phyloP scores from a whole-genome alignment of 2,329 filamentous ascomycete genomes.

The Neonectria punicea region DNA sequence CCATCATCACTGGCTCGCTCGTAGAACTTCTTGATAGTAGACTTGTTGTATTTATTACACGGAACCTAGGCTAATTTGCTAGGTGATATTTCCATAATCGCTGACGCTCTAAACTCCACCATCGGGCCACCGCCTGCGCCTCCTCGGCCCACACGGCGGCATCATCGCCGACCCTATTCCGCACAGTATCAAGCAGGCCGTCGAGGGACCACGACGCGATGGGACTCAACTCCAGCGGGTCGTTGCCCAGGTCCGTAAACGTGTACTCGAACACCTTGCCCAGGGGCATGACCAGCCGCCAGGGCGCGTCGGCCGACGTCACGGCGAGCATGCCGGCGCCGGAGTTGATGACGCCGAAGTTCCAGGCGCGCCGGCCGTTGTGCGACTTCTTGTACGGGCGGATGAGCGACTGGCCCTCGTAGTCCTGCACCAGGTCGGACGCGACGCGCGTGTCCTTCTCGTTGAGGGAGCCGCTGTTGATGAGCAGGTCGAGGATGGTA shows the following conservation, averaged over 20 bases:
- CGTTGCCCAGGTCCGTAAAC: conserved; percentile 44
- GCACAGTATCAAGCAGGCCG: conserved; percentile 34
- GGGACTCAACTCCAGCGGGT: conserved; percentile 44
- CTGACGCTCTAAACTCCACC: conserved; percentile 40
- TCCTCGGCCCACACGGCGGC: conserved; percentile 45
- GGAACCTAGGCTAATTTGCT: not conserved
- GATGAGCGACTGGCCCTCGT: conserved; percentile 50
- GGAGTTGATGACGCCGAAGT: conserved; percentile 50
- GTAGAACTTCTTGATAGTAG: not conserved
- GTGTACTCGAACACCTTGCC: conserved; percentile 47
- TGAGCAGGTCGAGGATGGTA: conserved; percentile 48
- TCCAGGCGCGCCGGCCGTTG: conserved; percentile 45
- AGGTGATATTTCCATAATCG: conserved; percentile 32
- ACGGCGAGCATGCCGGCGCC: conserved; percentile 48
- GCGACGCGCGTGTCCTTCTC: conserved; percentile 39
- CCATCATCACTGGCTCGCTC: not conserved
- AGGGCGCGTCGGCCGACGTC: conserved; percentile 45
- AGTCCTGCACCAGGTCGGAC: conserved; percentile 45
- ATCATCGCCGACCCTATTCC: conserved; percentile 31
- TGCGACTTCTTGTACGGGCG: conserved; percentile 41
- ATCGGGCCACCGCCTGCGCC: conserved; percentile 37
- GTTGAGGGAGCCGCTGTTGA: conserved; percentile 47
- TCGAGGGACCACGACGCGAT: conserved; percentile 43
- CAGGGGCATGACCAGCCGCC: conserved; percentile 47
- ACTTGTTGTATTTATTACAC: not conserved